Evolutionary conservation across 768 basidiomycete species (phyloP), one percentile per base, ranked within the genome.

Genomic region (Boletus subparvulus): DNA sequence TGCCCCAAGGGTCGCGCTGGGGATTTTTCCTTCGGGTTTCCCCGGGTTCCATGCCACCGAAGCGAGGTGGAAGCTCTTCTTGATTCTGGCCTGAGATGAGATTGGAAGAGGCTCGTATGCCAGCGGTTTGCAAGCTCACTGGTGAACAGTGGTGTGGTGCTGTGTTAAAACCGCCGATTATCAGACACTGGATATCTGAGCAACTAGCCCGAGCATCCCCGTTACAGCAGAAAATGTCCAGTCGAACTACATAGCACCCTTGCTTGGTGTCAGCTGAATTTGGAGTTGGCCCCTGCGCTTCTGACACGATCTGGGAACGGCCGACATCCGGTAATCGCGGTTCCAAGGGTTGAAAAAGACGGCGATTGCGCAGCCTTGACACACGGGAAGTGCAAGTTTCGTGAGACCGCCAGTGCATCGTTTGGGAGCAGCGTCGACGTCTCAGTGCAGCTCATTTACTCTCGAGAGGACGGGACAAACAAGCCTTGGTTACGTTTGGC

Each of bases 31-130:
- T 21, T 40, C 59, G 65, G 65, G 19, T 17, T 47, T 64, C 50
- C 40, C 65, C 58, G 61, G 43, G 57, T 60, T 56, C 52, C 54
- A 52, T 51, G 33, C 39, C 39, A 53, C 36, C 16, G 58, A 54
- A 50, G 35, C 46, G 48, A 59, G 41, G 6, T 40, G 39, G 40
- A 52, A 50, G 35, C 41, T 62, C 61, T 61, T 12, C 32, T 50
- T 40, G 44, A 30, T n/a, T 28, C 21, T 7, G 12, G 52, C 9
- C 19, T n/a, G 47, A 50, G 51, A 30, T 39, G 55, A 35, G 56
- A 36, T 58, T 26, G 36, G 42, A 37, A 56, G 54, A 39, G 36
- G 36, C 11, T 51, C 10, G 10, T 26, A 13, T 39, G 11, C 16
- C 47, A 9, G 52, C 10, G 32, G 46, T 39, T 33, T 35, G 41